A percentile compares a stretch with the other conserved stretches of the same genome.
Conservation (phyloP, 495 filamentous ascomycete genomes). For the Articulospora tetracladia region DNA sequence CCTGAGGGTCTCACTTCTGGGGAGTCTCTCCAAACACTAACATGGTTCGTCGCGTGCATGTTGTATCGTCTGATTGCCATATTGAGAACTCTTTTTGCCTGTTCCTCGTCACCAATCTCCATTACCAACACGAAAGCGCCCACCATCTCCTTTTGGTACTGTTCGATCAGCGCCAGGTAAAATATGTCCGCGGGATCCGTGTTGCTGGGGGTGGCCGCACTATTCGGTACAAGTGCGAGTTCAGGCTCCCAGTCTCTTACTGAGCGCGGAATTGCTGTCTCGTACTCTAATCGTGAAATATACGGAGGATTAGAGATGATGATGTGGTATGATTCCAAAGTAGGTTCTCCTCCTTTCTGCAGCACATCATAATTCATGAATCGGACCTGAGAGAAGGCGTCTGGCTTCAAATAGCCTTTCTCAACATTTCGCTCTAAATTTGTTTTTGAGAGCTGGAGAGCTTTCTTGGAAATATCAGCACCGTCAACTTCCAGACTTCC, state of each 20-base stretch:
- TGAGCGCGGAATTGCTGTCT: conserved; percentile 55
- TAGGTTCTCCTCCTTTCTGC: background rate
- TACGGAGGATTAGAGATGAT: conserved; percentile 90
- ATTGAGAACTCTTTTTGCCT: conserved; percentile 55
- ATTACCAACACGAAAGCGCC: conserved; percentile 42
- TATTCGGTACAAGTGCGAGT: conserved; percentile 66
- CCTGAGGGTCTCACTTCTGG: conserved; percentile 23
- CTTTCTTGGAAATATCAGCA: conserved; percentile 56
- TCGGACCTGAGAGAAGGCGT: background rate
- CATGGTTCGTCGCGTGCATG: conserved; percentile 2
- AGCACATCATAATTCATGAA: background rate
- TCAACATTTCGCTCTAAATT: conserved; percentile 40
- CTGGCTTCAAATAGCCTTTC: background rate
- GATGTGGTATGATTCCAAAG: conserved; percentile 52
- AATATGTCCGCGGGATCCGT: conserved; percentile 51
- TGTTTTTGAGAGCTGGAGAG: conserved; percentile 55
- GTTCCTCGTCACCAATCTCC: conserved; percentile 54
- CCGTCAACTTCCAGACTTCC: conserved; percentile 33
- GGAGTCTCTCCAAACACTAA: conserved; percentile 55
- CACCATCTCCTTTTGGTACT: background rate
- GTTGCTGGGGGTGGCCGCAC: background rate
- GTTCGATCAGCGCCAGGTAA: conserved; percentile 36
- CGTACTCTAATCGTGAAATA: conserved; percentile 61
- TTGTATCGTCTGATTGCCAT: conserved; percentile 26
- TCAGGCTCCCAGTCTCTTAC: conserved; percentile 79